These are phyloP conservation scores for Botrytis fabae DNA, from an alignment of 2,329 filamentous ascomycete species.

Conservation along the genomic window DNA sequence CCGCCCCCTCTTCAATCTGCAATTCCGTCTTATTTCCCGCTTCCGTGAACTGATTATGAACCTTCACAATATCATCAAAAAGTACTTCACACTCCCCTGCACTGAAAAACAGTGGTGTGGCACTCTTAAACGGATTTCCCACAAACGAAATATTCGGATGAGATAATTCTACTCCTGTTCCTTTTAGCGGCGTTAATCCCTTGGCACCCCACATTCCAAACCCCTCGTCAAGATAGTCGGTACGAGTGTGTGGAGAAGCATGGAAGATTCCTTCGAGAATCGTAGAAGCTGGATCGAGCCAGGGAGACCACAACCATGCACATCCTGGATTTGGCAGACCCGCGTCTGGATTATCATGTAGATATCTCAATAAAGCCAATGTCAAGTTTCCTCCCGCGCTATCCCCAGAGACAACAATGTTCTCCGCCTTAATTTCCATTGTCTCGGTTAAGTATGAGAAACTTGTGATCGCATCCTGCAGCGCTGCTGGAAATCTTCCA, in stretches of 20 bases:
- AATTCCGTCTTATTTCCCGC: constrained; percentile 46
- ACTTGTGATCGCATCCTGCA: constrained; percentile 50
- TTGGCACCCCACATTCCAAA: constrained; percentile 48
- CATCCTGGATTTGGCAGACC: constrained; percentile 42
- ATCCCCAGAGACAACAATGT: constrained; percentile 51
- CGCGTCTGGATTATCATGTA: constrained; percentile 43
- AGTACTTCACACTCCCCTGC: constrained; percentile 46
- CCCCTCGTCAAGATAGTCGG: constrained; percentile 45
- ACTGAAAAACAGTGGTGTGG: constrained; percentile 46
- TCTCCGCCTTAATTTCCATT: constrained; percentile 43
- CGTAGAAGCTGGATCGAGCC: constrained; percentile 43
- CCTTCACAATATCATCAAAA: constrained; percentile 44
- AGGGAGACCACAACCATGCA: constrained; percentile 47
- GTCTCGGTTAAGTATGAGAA: constrained; percentile 47
- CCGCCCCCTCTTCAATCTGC: constrained; percentile 44
- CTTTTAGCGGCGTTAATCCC: constrained; percentile 38
- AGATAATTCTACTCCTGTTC: constrained; percentile 31
- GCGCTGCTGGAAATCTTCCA: constrained; percentile 51
- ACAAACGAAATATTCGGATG: constrained; percentile 45
- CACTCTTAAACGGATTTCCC: constrained; percentile 43
- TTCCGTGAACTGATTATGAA: constrained; percentile 43
- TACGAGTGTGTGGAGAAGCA: constrained; percentile 28
- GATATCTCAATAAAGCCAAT: constrained; percentile 49
- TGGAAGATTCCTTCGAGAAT: constrained; percentile 34
- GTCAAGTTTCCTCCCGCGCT: constrained; percentile 51